Conservation (phyloP, 805 yeast genomes). For the Sugiyamaella boreocaroliniensis region DNA sequence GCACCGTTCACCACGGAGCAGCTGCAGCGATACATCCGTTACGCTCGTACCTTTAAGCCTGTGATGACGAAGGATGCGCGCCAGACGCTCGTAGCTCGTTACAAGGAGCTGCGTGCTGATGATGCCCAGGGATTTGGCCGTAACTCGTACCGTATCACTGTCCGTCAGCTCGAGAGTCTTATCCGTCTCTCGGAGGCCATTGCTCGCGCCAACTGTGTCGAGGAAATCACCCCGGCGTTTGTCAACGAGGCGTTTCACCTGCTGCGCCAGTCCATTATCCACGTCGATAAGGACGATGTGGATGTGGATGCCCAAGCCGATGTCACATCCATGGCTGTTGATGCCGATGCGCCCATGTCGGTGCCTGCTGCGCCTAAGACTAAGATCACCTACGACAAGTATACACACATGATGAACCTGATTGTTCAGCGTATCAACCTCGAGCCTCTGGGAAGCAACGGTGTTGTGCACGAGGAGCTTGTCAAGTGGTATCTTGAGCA, state of each 20-base stretch:
- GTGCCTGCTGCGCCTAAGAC: conserved; percentile 33
- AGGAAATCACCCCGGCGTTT: conserved; percentile 71
- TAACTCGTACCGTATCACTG: conserved; percentile 89
- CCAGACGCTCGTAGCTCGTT: conserved; percentile 64
- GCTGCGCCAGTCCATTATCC: conserved; percentile 81
- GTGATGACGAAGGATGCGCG: conserved; percentile 76
- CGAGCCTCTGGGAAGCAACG: conserved; percentile 45
- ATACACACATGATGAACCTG: conserved; percentile 73
- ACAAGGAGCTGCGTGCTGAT: conserved; percentile 78
- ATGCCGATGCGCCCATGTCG: conserved; percentile 14
- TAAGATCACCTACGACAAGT: conserved; percentile 76
- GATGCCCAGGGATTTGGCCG: conserved; percentile 82
- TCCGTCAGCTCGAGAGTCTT: conserved; percentile 92
- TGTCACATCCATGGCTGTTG: conserved; percentile 22
- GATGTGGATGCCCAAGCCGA: conserved; percentile 57
- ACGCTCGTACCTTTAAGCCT: conserved; percentile 91
- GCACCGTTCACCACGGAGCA: conserved; percentile 90
- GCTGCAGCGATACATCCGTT: conserved; percentile 77
- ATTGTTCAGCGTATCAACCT: conserved; percentile 62
- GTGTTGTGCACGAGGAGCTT: conserved; percentile 60
- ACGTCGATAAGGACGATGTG: conserved; percentile 90
- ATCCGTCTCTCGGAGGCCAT: conserved; percentile 91
- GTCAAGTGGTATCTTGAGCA: conserved; percentile 76
- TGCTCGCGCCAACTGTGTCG: conserved; percentile 94
- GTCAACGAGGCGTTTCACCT: conserved; percentile 92